Evolutionary conservation across 1,284 basidiomycete species (phyloP).

Genomic region (Naganishia liquefaciens): DNA sequence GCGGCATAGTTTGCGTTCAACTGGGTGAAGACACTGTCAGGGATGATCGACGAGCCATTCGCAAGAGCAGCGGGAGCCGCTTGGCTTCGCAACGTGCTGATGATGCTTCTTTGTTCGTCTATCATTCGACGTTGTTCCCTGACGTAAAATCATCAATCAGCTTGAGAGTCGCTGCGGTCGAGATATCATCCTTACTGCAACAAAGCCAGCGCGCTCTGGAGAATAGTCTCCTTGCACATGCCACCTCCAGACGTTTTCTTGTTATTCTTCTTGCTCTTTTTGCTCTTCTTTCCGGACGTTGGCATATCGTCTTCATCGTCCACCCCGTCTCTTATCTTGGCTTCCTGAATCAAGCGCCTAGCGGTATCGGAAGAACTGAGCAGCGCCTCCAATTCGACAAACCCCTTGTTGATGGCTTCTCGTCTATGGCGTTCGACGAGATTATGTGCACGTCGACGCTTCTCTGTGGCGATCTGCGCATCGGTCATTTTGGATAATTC

Average conservation of each 20-base stretch:
- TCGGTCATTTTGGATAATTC: constrained; percentile 25
- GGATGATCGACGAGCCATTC: constrained; percentile 6
- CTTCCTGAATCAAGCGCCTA: constrained; percentile 12
- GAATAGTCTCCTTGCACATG: constrained; percentile 26
- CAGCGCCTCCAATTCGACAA: constrained; percentile 20
- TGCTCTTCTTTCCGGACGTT: constrained; percentile 13
- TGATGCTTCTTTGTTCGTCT: constrained; percentile 25
- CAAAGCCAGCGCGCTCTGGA: constrained; percentile 16
- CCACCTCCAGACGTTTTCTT: constrained; percentile 27
- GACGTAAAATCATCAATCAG: background rate
- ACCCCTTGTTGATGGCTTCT: constrained; percentile 25
- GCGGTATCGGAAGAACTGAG: constrained; percentile 22
- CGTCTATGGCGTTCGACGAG: constrained; percentile 21
- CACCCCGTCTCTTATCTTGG: constrained; percentile 10
- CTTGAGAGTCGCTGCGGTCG: no score
- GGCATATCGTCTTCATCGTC: constrained; percentile 18
- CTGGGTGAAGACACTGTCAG: constrained; percentile 21
- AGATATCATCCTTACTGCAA: constrained; percentile 3
- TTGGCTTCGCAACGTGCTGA: constrained; percentile 20
- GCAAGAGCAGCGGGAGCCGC: background rate
- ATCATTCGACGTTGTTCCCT: constrained; percentile 26
- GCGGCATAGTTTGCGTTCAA: constrained; percentile 19
- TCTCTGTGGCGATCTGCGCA: constrained; percentile 21
- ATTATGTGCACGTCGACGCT: constrained; percentile 23
- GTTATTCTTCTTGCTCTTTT: constrained; percentile 25